A percentile compares a stretch with the other conserved stretches of the same genome.
Evolutionary conservation across 495 filamentous ascomycete genomes (phyloP).

Genomic region (Trichoderma gamsii): DNA sequence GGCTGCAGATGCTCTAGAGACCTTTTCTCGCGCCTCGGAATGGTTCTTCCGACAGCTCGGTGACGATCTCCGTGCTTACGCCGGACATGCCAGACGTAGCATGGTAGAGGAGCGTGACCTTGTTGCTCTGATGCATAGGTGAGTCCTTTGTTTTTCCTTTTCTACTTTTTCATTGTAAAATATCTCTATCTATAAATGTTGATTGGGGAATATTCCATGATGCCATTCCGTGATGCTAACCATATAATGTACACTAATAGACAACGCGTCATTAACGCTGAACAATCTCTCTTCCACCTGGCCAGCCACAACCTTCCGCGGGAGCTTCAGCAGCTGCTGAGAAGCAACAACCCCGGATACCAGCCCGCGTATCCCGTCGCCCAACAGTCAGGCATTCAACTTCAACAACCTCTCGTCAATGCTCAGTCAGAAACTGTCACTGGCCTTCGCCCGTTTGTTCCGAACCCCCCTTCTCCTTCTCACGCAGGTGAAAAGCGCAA

Average conservation of each 20-base stretch:
- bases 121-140: constrained; percentile 75
- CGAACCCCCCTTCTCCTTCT: background rate
- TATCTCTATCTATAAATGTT: background rate
- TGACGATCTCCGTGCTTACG: constrained; percentile 72
- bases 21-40: constrained; percentile 71
- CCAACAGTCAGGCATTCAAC: background rate
- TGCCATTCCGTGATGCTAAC: constrained; percentile 21
- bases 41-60: constrained; percentile 85
- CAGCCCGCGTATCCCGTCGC: constrained; percentile 19
- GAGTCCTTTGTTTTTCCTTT: constrained; percentile 29
- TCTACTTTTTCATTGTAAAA: background rate
- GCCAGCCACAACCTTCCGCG: constrained; percentile 76
- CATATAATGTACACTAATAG: constrained; percentile 38
- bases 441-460: too few species aligned
- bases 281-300: constrained; percentile 73
- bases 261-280: constrained; percentile 67
- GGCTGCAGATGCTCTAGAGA: constrained; percentile 61
- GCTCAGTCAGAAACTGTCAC: too few species aligned
- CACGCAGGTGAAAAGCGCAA: background rate
- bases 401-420: too few species aligned
- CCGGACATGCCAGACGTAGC: constrained; percentile 73
- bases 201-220: background rate
- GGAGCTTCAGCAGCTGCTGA: constrained; percentile 75
- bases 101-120: constrained; percentile 83
- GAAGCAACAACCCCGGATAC: constrained; percentile 54